Evolutionary conservation across 108 stramenopile species (phyloP), one percentile per base, ranked within the genome.

Genomic region (Stephanodiscus triporus): DNA sequence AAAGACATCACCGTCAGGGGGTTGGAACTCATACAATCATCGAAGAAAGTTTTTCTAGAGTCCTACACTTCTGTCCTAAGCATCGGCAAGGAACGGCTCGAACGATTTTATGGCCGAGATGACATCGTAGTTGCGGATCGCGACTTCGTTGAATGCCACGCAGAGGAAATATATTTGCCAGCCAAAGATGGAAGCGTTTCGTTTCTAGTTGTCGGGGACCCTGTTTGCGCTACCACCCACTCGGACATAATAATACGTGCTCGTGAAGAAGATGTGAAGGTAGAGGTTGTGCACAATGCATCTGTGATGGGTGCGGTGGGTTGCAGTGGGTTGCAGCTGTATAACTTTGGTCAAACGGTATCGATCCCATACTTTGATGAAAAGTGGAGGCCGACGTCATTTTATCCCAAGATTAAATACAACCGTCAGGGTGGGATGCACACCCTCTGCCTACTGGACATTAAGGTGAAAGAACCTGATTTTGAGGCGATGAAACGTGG

Each of bases 401-500:
- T 98, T 70, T 96, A 97, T 80, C 93, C 95, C 40, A 99, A 98
- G 73, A 96, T 98, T 54, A 78, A 83, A 72, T 96, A 92, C 88
- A 99, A 99, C 79, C 80, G 89, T 14, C 56, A 83, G 64, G 98
- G 96, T 30, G 97, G 97, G n/a, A 97, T 99, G 96, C 99, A 99
- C 82, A 99, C 99, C 17, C 86, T 99, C 30, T 98, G 98, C 73
- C 75, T 99, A 27, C 83, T 99, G 63, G 97, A 97, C 74, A 97
- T 97, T 48, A 96, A 98, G 81, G 94, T 96, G 63, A 98, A 98
- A 77, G 99, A 99, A 81, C 99, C 99, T 38, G 98, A 99, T 83
- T 98, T 97, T 80, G 93, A 95, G 22, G 95, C 96, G 36, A 94
- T 99, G 85, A 92, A 90, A 81, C 84, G 85, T 38, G 97, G 97